These are phyloP conservation scores for Hibiscus trionum DNA, from an alignment of 345 rosid genomes.

Conservation along the genomic window DNA sequence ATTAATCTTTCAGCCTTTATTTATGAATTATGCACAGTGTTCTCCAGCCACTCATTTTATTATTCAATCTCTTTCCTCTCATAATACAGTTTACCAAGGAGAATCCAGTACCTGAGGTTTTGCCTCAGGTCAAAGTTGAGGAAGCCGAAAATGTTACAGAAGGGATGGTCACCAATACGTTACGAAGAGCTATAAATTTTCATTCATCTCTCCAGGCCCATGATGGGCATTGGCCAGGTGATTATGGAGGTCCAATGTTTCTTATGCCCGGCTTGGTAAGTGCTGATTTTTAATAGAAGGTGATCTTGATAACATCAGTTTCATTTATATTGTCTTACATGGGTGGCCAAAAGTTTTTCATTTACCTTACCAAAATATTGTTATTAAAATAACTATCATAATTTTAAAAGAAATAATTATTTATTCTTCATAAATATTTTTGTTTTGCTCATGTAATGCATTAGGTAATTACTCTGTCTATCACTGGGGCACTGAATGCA, in stretches of 20 bases:
- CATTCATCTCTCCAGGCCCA: conserved; percentile 73
- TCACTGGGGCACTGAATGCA: conserved; percentile 80
- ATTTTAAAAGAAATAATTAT: background rate
- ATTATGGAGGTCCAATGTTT: conserved; percentile 98
- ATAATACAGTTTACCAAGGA: conserved; percentile 58
- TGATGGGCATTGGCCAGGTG: conserved; percentile 99
- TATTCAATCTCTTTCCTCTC: conserved; percentile 1
- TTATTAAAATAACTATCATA: background rate
- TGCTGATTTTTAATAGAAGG: background rate
- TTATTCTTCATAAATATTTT: background rate
- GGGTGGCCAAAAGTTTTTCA: background rate
- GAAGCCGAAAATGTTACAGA: conserved; percentile 58
- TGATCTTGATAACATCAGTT: background rate
- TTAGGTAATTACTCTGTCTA: conserved; percentile 71
- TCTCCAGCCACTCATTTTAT: background rate
- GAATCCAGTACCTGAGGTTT: conserved; percentile 26
- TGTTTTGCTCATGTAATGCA: conserved; percentile 14
- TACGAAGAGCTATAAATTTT: conserved; percentile 63
- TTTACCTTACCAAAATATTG: background rate
- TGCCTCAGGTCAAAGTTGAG: conserved; percentile 48
- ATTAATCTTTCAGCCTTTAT: background rate
- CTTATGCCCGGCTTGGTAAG: conserved; percentile 88
- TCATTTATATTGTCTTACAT: background rate
- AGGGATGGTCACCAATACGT: conserved; percentile 43
- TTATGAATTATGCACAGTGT: background rate